These are phyloP conservation scores for Penicillium nordicum DNA, from an alignment of 2,329 filamentous ascomycete species.

Conservation along the genomic window DNA sequence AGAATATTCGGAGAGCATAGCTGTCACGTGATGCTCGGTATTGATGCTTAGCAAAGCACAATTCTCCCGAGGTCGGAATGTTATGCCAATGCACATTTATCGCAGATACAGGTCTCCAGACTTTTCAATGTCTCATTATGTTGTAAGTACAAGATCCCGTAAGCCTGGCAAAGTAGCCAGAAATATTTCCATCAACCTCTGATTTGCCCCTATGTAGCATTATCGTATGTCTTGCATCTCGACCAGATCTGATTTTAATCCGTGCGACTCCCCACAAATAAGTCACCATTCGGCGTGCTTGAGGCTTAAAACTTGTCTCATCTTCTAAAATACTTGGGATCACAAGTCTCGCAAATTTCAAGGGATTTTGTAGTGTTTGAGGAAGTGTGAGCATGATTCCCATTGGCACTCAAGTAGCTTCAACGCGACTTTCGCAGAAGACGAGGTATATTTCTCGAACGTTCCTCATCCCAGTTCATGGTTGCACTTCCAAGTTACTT, in stretches of 20 bases:
- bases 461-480: neutral
- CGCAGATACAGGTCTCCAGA: neutral
- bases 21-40: neutral
- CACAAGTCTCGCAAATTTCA: neutral
- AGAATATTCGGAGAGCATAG: conserved; percentile 4
- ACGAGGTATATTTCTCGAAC: neutral
- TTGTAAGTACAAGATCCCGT: neutral
- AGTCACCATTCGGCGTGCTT: neutral
- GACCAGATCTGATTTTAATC: neutral
- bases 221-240: conserved; percentile 13
- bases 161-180: neutral
- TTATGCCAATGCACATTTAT: neutral
- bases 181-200: neutral
- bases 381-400: neutral
- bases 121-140: neutral
- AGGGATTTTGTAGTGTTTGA: neutral
- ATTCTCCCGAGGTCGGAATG: neutral
- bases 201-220: neutral
- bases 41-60: conserved; percentile 9
- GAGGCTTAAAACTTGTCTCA: neutral
- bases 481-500: neutral
- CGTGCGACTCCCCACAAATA: neutral
- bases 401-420: neutral
- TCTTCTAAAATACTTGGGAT: neutral
- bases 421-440: neutral